Evolutionary conservation across 2,329 filamentous ascomycete species (phyloP).

Genomic region (Hypoxylon sp.): DNA sequence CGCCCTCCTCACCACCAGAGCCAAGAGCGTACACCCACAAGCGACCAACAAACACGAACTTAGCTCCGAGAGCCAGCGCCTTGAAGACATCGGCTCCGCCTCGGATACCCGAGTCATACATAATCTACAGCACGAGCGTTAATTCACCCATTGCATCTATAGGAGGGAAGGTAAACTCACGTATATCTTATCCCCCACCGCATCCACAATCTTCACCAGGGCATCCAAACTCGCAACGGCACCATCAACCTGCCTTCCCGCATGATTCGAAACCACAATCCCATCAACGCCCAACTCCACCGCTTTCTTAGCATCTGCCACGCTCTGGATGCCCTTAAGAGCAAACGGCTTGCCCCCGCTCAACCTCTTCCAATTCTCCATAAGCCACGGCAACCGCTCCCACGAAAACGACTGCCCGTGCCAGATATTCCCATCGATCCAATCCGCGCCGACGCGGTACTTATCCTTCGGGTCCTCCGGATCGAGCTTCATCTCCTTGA

Average conservation of each 20-base stretch:
- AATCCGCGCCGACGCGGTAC: constrained; percentile 65
- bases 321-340: constrained; percentile 75
- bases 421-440: constrained; percentile 75
- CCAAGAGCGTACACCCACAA: constrained; percentile 73
- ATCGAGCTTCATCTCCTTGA: constrained; percentile 68
- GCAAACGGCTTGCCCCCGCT: constrained; percentile 71
- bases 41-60: constrained; percentile 73
- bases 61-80: constrained; percentile 72
- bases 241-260: constrained; percentile 73
- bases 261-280: constrained; percentile 72
- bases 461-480: constrained; percentile 65
- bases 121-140: constrained; percentile 60
- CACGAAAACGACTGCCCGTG: constrained; percentile 74
- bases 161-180: constrained; percentile 43
- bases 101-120: constrained; percentile 73
- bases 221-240: constrained; percentile 72
- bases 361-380: constrained; percentile 71
- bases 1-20: constrained; percentile 73
- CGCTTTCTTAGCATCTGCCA: constrained; percentile 69
- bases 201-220: constrained; percentile 70
- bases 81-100: constrained; percentile 72
- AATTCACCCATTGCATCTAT: neutral
- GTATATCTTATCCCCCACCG: constrained; percentile 52
- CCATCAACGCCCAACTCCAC: constrained; percentile 72
- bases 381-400: constrained; percentile 74